Percentiles rank a stretch among this genome's conserved stretches.
These are phyloP conservation scores for Claviceps citrina DNA, from an alignment of 2,329 filamentous ascomycete species.

Conservation along the genomic window DNA sequence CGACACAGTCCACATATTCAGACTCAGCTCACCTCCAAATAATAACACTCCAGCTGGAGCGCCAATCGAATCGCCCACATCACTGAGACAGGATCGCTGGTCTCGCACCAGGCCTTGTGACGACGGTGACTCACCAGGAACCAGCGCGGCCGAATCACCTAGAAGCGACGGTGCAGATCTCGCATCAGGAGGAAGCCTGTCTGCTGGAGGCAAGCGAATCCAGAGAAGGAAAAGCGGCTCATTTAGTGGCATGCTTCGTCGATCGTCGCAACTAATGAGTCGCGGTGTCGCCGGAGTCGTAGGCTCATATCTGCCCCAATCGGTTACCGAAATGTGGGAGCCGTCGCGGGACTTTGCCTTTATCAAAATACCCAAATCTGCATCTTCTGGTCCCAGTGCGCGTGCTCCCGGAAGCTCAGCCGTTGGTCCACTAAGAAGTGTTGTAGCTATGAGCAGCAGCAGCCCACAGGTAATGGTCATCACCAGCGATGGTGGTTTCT, in stretches of 20 bases:
- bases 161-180: conserved; percentile 32
- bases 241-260: conserved; percentile 78
- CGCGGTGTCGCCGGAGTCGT: conserved; percentile 78
- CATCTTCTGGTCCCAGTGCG: conserved; percentile 9
- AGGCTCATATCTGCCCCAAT: conserved; percentile 80
- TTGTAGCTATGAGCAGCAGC: conserved; percentile 94
- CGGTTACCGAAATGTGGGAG: conserved; percentile 96
- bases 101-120: conserved; percentile 38
- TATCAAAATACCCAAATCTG: conserved; percentile 69
- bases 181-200: conserved; percentile 12
- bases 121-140: conserved; percentile 21
- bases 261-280: conserved; percentile 86
- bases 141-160: conserved; percentile 38
- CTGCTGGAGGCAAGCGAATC: conserved; percentile 13
- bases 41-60: conserved; percentile 20
- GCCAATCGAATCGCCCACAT: conserved; percentile 24
- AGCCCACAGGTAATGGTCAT: conserved; percentile 96
- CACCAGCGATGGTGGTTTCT: conserved; percentile 88
- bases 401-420: conserved; percentile 17
- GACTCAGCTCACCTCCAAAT: conserved; percentile 41
- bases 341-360: conserved; percentile 89
- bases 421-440: conserved; percentile 53
- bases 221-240: conserved; percentile 51
- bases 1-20: conserved; percentile 94
- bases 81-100: conserved; percentile 35